Evolutionary conservation across 495 filamentous ascomycete species (phyloP), one percentile per base, ranked within the genome.

Genomic region (Penicillium longicatenatum): DNA sequence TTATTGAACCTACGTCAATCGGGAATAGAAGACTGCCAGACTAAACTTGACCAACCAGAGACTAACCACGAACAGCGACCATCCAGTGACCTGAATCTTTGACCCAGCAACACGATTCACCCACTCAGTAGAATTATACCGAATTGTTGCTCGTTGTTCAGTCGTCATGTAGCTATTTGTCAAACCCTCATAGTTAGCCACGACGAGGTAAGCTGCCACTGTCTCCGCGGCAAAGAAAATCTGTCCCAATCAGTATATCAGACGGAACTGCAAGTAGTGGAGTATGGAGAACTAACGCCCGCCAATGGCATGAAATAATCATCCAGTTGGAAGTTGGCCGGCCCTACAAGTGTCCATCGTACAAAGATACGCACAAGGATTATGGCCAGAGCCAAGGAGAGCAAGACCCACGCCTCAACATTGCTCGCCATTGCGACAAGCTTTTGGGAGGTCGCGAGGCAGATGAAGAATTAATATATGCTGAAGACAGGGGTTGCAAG

Each of bases 261-360:
- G 46, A n/a, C 16, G 20, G 41, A 8, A 30, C n/a, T 31, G 17
- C 2, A 4, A 26, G 8, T 22, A n/a, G 9, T 3, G n/a, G 9
- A 20, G 16, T 10, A 6, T 4, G 21, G 19, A 43, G 7, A 26
- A 55, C 65, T 10, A 64, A 83, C 83, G 11, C 73, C 75, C 0
- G 79, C 79, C 10, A 84, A 29, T 12, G 81, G 63, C 82, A 85
- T 85, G 1, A 85, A 61, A 60, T 83, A 85, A 57, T 86, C 84
- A 63, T 86, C 84, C 1, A 76, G 66, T 55, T 78, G 71, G 26
- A 80, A 76, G 6, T 75, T 69, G n/a, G 55, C 26, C 14, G 75
- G 57, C 3, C 82, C 81, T 21, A 81, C 78, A 12, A 74, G 67
- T 20, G 55, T 73, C 62, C 77, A 76, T 54, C 83, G 74, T 24